Evolutionary conservation across 805 yeast genomes (phyloP), one percentile per base, ranked within the genome.

Genomic region (Candida ulmi): DNA sequence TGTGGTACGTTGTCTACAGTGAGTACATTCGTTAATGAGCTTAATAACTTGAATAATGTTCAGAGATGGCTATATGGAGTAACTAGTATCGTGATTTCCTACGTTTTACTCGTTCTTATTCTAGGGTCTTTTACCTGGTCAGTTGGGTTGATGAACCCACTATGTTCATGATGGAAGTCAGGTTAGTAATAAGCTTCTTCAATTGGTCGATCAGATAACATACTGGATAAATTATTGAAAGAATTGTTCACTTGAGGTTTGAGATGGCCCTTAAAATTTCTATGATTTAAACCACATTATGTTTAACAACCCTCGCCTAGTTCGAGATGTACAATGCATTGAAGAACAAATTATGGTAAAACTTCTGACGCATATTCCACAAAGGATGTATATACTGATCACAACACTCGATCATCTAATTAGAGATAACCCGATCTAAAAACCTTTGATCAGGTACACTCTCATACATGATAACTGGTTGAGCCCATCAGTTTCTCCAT

Each of bases 51-150:
- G 35, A 60, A 55, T n/a, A n/a, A n/a, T n/a, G 11, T 48, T 66
- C 5, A 29, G 53, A 13, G 44, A 62, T 72, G 78, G 39, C 42
- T 58, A 8, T 88, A 88, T 55, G 82, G 74, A 6, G 19, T 60
- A 1, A 40, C 54, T 0, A 71, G 85, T 13, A 51, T 86, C 2
- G 49, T 59, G 2, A 39, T 63, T 0, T 69, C 81, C 13, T 85
- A 75, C 54, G 38, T 61, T 4, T 26, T 76, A 1, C 61, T 76
- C 39, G 58, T 88, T 3, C 41, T 86, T n/a, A 72, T 79, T 2
- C 53, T 83, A 21, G 96, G 96, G 0, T 63, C 83, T 6, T 86
- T 78, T 53, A 68, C 72, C 30, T 88, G 96, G 96, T 62, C 80
- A 0, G 48, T 58, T 6, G 84, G 84, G 0, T 45, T 72, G 13